Conservation (phyloP, 192 early-diverging fungal species). For the Backusella australiensis region DNA sequence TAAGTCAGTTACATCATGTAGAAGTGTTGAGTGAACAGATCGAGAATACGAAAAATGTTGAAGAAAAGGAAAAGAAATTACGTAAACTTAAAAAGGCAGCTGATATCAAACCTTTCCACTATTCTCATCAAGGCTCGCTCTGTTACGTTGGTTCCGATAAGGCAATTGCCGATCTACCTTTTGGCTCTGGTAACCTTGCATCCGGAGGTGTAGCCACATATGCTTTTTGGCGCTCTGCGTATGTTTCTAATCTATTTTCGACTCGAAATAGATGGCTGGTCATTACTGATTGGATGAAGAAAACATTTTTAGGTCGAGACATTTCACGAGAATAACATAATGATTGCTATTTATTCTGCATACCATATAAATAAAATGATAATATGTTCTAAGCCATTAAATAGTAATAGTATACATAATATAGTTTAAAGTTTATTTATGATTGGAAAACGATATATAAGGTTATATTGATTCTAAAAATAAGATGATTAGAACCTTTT, state of each 20-base stretch:
- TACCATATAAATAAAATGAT: background rate
- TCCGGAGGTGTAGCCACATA: constrained; percentile 67
- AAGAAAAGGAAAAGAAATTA: constrained; percentile 26
- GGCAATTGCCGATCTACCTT: constrained; percentile 90
- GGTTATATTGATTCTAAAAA: background rate
- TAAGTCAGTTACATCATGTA: constrained; percentile 59
- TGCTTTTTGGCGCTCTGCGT: constrained; percentile 76
- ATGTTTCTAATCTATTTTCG: constrained; percentile 78
- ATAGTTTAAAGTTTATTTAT: background rate
- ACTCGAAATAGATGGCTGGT: constrained; percentile 80
- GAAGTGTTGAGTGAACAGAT: constrained; percentile 35
- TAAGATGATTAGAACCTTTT: background rate
- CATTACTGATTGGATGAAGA: constrained; percentile 88
- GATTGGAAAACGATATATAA: background rate
- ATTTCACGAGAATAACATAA: constrained; percentile 76
- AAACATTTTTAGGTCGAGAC: constrained; percentile 87
- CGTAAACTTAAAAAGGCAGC: constrained; percentile 34
- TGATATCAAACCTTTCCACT: constrained; percentile 69
- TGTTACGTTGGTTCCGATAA: constrained; percentile 89
- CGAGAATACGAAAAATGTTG: background rate
- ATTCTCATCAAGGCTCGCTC: constrained; percentile 81
- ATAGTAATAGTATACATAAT: background rate
- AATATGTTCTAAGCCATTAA: background rate
- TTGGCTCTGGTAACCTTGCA: constrained; percentile 61
- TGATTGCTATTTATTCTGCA: background rate